Conservation (phyloP, 257 asterid species). For the Solanum lycopersicoides region DNA sequence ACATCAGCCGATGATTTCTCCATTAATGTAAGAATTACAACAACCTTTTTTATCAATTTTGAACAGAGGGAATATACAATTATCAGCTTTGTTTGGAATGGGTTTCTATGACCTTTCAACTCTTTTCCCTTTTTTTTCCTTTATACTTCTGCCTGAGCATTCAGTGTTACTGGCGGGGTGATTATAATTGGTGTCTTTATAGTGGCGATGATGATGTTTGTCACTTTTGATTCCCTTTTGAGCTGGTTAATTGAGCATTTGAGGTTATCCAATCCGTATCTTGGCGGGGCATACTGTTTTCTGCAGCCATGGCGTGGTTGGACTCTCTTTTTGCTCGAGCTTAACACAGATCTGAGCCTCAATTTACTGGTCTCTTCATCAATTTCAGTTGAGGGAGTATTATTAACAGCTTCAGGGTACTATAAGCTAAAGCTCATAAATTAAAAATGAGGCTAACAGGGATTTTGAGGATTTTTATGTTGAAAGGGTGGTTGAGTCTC, state of each 20-base stretch:
- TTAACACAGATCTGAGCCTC: not conserved
- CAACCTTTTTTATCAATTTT: not conserved
- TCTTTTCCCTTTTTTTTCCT: not conserved
- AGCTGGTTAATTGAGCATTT: not conserved
- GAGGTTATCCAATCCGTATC: not conserved
- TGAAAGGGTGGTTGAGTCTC: conserved; percentile 47
- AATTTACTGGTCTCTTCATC: not conserved
- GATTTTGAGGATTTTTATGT: conserved; percentile 3
- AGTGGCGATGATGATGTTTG: conserved; percentile 7
- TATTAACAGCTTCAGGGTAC: not conserved
- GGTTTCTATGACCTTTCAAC: not conserved
- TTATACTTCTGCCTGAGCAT: not conserved
- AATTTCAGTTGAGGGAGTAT: not conserved
- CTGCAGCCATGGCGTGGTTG: conserved; percentile 9
- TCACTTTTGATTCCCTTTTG: not conserved
- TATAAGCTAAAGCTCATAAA: not conserved
- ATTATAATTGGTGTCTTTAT: not conserved
- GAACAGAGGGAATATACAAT: not conserved
- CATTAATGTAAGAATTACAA: not conserved
- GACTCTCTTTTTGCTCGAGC: not conserved
- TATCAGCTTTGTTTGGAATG: not conserved
- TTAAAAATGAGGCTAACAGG: not conserved
- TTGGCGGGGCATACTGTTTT: not conserved
- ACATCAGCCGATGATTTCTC: not conserved
- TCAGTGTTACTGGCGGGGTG: not conserved